A percentile compares a stretch with the other conserved stretches of the same genome.
phyloP scores from a whole-genome alignment of 306 rosid genomes.

The Cicer bijugum region DNA sequence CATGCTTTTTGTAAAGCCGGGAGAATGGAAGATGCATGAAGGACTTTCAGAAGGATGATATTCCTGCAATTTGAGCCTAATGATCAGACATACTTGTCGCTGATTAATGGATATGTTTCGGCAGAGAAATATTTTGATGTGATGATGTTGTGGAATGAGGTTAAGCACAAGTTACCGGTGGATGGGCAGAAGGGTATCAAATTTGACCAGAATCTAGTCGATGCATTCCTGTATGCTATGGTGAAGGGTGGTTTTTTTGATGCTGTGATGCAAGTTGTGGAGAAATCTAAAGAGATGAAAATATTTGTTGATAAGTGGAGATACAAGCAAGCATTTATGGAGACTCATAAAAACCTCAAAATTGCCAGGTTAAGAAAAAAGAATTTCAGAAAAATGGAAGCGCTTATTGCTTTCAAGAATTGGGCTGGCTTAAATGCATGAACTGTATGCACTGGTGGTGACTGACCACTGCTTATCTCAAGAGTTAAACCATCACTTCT shows the following conservation, averaged over 20 bases:
- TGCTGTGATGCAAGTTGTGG: slow-evolving; percentile 94
- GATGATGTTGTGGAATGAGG: slow-evolving; percentile 92
- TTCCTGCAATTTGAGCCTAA: slow-evolving; percentile 83
- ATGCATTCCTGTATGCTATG: slow-evolving; percentile 86
- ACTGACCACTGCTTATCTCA: neutral
- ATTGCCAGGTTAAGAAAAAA: slow-evolving; percentile 74
- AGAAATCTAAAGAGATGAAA: slow-evolving; percentile 84
- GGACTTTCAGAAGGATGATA: too few species aligned
- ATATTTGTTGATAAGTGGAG: slow-evolving; percentile 96
- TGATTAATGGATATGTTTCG: slow-evolving; percentile 79
- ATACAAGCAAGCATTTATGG: slow-evolving; percentile 97
- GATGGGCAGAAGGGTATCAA: slow-evolving; percentile 70
- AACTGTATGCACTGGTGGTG: slow-evolving; percentile 30
- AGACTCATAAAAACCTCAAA: slow-evolving; percentile 87
- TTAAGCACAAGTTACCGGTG: slow-evolving; percentile 62
- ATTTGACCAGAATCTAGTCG: slow-evolving; percentile 76
- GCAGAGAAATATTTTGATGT: slow-evolving; percentile 81
- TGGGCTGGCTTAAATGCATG: slow-evolving; percentile 91
- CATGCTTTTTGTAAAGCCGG: too few species aligned
- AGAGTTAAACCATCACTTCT: slow-evolving; percentile 33
- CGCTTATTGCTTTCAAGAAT: slow-evolving; percentile 88
- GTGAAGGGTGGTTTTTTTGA: slow-evolving; percentile 98
- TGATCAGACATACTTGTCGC: slow-evolving; percentile 85
- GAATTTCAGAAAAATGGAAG: slow-evolving; percentile 80
- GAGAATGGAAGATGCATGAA: too few species aligned